Conservation (phyloP, 805 yeast genomes). For the Wickerhamomyces silvicola region DNA sequence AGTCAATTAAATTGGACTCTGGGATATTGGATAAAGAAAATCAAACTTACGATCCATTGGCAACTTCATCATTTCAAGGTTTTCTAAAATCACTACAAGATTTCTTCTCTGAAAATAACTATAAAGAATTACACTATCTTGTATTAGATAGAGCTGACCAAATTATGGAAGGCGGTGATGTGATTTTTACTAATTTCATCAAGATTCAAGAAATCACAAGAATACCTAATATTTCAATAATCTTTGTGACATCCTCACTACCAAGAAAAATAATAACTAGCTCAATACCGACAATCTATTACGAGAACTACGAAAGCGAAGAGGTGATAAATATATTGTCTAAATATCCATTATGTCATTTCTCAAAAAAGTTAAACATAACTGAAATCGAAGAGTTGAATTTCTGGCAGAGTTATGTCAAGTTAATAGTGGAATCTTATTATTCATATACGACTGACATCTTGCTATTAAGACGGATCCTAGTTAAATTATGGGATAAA, state of each 20-base stretch:
- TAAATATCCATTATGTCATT: slow-evolving; percentile 2
- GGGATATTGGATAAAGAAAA: slow-evolving; percentile 5
- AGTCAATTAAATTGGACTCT: slow-evolving; percentile 8
- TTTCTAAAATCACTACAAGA: slow-evolving; percentile 13
- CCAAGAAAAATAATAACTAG: slow-evolving; percentile 16
- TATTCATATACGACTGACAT: slow-evolving; percentile 18
- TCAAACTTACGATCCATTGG: slow-evolving; percentile 6
- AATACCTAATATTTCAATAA: slow-evolving; percentile 12
- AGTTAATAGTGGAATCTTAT: slow-evolving; percentile 19
- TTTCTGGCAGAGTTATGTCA: slow-evolving; percentile 20
- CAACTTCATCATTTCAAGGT: slow-evolving; percentile 15
- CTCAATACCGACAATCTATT: slow-evolving; percentile 13
- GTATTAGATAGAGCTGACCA: slow-evolving; percentile 20
- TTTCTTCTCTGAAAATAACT: slow-evolving; percentile 5
- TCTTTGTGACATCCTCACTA: slow-evolving; percentile 13
- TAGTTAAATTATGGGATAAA: slow-evolving; percentile 17
- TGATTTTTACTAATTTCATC: slow-evolving; percentile 10
- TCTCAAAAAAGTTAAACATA: slow-evolving; percentile 7
- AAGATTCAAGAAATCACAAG: slow-evolving; percentile 15
- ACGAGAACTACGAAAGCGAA: slow-evolving; percentile 13
- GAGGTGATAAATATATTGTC: slow-evolving; percentile 9
- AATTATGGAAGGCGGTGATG: slow-evolving; percentile 18
- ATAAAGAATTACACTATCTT: slow-evolving; percentile 16
- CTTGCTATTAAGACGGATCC: slow-evolving; percentile 9
- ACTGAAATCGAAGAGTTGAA: background rate